Evolutionary conservation across 805 yeast species (phyloP).

Genomic region (Metschnikowia aberdeeniae): DNA sequence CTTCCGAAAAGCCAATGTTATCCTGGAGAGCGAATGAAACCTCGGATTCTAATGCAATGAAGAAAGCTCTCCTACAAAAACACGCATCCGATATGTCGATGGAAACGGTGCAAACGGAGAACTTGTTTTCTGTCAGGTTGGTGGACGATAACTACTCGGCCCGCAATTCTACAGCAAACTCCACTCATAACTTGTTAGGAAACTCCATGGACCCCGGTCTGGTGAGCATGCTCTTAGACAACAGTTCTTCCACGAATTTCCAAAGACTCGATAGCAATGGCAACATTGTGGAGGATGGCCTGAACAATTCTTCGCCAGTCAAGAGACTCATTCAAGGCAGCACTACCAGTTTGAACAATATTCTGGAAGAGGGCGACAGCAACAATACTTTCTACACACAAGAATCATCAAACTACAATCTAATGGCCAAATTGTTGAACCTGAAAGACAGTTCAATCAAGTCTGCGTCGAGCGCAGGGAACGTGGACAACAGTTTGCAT

Average conservation of each 20-base stretch:
- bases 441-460: constrained; percentile 6
- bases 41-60: constrained; percentile 25
- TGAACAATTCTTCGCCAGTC: not conserved
- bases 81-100: constrained; percentile 56
- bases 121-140: constrained; percentile 71
- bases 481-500: constrained; percentile 8
- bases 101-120: constrained; percentile 83
- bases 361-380: constrained; percentile 13
- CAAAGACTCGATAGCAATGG: constrained; percentile 46
- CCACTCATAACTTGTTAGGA: constrained; percentile 18
- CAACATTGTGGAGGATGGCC: constrained; percentile 28
- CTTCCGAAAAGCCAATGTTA: constrained; percentile 35
- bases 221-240: constrained; percentile 16
- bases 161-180: constrained; percentile 22
- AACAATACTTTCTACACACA: constrained; percentile 10
- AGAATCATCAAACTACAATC: constrained; percentile 16
- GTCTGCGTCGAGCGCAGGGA: constrained; percentile 4
- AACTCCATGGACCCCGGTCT: constrained; percentile 24
- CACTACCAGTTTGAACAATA: constrained; percentile 10
- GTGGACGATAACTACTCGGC: constrained; percentile 50
- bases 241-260: constrained; percentile 32
- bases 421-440: constrained; percentile 15
- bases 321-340: constrained; percentile 14
- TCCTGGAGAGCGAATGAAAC: constrained; percentile 42
- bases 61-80: constrained; percentile 13